A percentile compares a stretch with the other conserved stretches of the same genome.
Evolutionary conservation across 169 alveolate genomes (phyloP).

Genomic region (Pseudocohnilembus persalinus): DNA sequence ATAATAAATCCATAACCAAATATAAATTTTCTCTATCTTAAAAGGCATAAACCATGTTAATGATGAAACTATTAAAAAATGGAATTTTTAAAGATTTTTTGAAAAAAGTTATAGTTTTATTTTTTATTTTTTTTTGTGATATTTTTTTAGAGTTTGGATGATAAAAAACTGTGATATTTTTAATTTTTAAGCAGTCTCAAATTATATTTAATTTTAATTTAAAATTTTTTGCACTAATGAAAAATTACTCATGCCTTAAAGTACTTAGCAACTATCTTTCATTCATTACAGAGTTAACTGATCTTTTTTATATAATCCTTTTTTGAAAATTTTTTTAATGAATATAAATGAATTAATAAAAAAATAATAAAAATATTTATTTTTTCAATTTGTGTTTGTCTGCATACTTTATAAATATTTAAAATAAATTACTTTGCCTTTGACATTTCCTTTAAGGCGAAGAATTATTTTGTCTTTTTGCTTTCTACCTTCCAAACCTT

Average conservation of each 20-base stretch:
- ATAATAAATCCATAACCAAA: slow-evolving; percentile 66
- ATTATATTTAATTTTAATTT: too few species aligned
- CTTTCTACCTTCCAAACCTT: slow-evolving; percentile 67
- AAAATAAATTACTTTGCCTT: slow-evolving; percentile 49
- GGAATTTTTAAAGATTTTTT: background rate
- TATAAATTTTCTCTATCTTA: slow-evolving; percentile 71
- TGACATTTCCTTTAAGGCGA: slow-evolving; percentile 66
- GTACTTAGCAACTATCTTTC: slow-evolving; percentile 58
- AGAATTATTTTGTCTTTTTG: slow-evolving; percentile 45
- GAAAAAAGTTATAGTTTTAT: too few species aligned
- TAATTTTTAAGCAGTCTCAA: too few species aligned
- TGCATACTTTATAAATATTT: background rate
- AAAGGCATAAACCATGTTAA: slow-evolving; percentile 75
- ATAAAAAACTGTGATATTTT: too few species aligned
- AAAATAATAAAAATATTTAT: slow-evolving; percentile 56
- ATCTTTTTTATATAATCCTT: slow-evolving; percentile 60
- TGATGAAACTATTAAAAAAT: slow-evolving; percentile 57
- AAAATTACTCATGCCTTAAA: slow-evolving; percentile 1
- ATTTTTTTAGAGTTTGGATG: too few species aligned
- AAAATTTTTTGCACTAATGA: background rate
- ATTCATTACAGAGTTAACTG: slow-evolving; percentile 69
- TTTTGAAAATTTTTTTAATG: background rate
- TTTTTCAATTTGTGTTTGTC: slow-evolving; percentile 39
- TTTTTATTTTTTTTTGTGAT: too few species aligned
- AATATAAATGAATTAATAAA: background rate